These are phyloP conservation scores for Phialemoniopsis sp. DNA, from an alignment of 2,329 filamentous ascomycete species.

Conservation along the genomic window DNA sequence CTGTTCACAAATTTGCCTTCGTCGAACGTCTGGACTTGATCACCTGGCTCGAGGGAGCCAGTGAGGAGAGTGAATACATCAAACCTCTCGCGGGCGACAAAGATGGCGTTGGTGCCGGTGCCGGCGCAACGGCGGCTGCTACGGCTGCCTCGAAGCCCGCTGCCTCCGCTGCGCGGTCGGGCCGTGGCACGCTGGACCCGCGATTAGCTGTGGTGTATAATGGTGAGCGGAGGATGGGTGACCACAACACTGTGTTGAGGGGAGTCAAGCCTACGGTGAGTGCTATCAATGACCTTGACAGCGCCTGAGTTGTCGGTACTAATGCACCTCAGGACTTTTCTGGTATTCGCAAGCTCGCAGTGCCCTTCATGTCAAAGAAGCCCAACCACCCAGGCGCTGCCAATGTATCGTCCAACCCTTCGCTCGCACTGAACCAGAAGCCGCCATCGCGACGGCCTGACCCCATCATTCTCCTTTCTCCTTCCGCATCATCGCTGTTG, in stretches of 20 bases:
- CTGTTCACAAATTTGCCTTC: constrained; percentile 85
- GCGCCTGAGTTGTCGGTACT: neutral
- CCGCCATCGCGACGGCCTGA: constrained; percentile 53
- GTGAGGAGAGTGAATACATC: constrained; percentile 90
- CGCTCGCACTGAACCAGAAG: constrained; percentile 48
- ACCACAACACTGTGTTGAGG: constrained; percentile 82
- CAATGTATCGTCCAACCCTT: constrained; percentile 4
- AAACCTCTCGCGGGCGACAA: constrained; percentile 71
- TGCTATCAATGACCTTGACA: constrained; percentile 7
- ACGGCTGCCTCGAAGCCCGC: constrained; percentile 35
- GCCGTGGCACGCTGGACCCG: constrained; percentile 71
- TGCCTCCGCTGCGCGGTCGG: constrained; percentile 44
- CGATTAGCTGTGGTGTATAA: constrained; percentile 84
- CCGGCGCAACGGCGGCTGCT: constrained; percentile 29
- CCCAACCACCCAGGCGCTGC: constrained; percentile 33
- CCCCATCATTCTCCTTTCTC: constrained; percentile 95
- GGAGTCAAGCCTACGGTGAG: constrained; percentile 85
- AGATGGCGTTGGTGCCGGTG: constrained; percentile 30
- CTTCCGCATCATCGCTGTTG: constrained; percentile 89
- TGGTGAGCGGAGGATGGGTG: constrained; percentile 85
- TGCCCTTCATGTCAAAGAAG: constrained; percentile 68
- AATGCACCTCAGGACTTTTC: constrained; percentile 72
- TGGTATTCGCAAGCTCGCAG: constrained; percentile 81
- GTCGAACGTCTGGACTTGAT: constrained; percentile 88
- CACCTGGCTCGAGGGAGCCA: constrained; percentile 87